Percentiles rank a stretch among this genome's conserved stretches.
Evolutionary conservation across 2,329 filamentous ascomycete species (phyloP).

Genomic region (Colletotrichum viniferum): DNA sequence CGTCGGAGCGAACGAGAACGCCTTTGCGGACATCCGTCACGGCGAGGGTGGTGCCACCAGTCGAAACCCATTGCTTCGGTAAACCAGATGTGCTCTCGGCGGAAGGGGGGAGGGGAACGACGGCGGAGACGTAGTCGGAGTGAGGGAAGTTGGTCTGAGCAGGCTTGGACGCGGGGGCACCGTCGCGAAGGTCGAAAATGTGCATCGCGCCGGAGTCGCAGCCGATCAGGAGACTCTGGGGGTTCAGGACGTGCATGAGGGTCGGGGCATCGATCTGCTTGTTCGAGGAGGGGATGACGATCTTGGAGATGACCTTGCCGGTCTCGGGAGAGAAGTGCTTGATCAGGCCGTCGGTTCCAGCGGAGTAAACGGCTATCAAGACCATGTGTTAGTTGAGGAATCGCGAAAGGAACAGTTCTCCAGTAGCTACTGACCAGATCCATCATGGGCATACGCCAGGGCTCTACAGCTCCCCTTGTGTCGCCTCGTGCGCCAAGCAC

Average conservation of each 20-base stretch:
- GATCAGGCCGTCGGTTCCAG: constrained; percentile 63
- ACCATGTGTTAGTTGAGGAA: constrained; percentile 15
- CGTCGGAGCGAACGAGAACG: constrained; percentile 86
- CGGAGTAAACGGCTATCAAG: constrained; percentile 61
- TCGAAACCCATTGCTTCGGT: constrained; percentile 94
- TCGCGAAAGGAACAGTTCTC: background rate
- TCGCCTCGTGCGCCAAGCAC: constrained; percentile 82
- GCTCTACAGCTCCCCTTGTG: constrained; percentile 94
- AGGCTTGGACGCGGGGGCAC: constrained; percentile 64
- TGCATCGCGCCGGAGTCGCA: constrained; percentile 91
- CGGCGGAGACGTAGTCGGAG: constrained; percentile 88
- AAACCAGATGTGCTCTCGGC: constrained; percentile 85
- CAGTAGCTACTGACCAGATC: constrained; percentile 63
- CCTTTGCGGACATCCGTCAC: constrained; percentile 88
- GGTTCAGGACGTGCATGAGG: constrained; percentile 81
- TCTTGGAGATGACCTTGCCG: constrained; percentile 79
- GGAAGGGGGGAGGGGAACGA: constrained; percentile 82
- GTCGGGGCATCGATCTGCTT: constrained; percentile 73
- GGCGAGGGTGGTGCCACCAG: constrained; percentile 87
- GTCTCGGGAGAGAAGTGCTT: constrained; percentile 63
- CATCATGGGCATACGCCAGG: constrained; percentile 80
- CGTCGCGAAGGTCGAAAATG: constrained; percentile 80
- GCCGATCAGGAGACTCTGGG: constrained; percentile 85
- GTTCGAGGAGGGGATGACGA: constrained; percentile 70
- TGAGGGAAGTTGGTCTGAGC: constrained; percentile 86